A percentile compares a stretch with the other conserved stretches of the same genome.
phyloP scores from a whole-genome alignment of 108 stramenopile species.

The Nitzschia inconspicua region DNA sequence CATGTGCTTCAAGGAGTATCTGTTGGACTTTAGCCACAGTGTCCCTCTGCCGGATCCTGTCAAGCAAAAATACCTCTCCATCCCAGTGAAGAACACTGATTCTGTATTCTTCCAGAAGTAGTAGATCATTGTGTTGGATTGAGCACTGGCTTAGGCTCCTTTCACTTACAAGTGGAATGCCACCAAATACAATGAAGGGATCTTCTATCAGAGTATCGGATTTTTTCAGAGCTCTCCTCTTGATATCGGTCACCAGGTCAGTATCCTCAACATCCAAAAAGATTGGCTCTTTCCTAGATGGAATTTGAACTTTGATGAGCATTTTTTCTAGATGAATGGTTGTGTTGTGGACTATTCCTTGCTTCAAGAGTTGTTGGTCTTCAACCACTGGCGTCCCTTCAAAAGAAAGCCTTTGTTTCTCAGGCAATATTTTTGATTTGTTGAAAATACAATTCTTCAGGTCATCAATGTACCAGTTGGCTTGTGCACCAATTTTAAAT shows the following conservation, averaged over 20 bases:
- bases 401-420: constrained; percentile 15
- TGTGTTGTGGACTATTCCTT: constrained; percentile 9
- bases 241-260: background rate
- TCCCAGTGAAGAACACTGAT: constrained; percentile 16
- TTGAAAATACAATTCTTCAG: constrained; percentile 2
- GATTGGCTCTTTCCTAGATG: background rate
- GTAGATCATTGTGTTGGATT: constrained; percentile 7
- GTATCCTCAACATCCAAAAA: background rate
- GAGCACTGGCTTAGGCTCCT: constrained; percentile 4
- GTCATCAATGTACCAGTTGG: constrained; percentile 21
- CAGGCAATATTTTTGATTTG: background rate
- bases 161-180: constrained; percentile 4
- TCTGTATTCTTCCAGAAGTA: constrained; percentile 14
- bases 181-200: constrained; percentile 17
- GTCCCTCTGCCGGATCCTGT: background rate
- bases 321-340: constrained; percentile 17
- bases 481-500: background rate
- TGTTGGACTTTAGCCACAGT: constrained; percentile 4
- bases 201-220: background rate
- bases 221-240: constrained; percentile 12
- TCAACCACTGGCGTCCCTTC: constrained; percentile 18
- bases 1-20: background rate
- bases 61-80: constrained; percentile 2
- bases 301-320: constrained; percentile 14
- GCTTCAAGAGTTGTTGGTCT: constrained; percentile 6